Percentiles rank a stretch among this genome's conserved stretches.
Conservation (phyloP, 2,329 filamentous ascomycete species). For the Pseudonectria foliicola region DNA sequence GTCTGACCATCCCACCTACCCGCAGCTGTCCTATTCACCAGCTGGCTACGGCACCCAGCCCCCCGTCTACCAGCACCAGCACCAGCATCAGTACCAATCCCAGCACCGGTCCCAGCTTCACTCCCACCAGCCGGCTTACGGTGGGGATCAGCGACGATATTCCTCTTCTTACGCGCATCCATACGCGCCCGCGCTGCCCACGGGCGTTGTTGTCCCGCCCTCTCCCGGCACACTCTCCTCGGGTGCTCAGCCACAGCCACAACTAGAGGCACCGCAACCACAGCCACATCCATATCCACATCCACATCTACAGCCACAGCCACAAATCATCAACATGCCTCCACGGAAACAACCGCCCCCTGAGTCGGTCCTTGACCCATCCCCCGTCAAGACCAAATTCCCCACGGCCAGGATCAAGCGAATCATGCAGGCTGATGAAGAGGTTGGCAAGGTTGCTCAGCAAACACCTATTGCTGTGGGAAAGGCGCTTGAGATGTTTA, state of each 20-base stretch:
- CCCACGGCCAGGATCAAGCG: constrained; percentile 96
- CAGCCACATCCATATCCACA: constrained; percentile 5
- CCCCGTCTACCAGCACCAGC: constrained; percentile 6
- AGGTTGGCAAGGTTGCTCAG: constrained; percentile 96
- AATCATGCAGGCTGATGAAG: constrained; percentile 98
- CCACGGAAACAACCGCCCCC: constrained; percentile 26
- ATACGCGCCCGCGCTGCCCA: constrained; percentile 8
- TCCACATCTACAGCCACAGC: constrained; percentile 6
- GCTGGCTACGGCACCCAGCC: constrained; percentile 8
- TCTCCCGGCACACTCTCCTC: background rate
- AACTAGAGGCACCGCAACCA: too few species aligned
- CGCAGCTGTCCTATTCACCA: constrained; percentile 9
- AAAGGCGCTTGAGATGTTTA: constrained; percentile 94
- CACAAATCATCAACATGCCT: constrained; percentile 26
- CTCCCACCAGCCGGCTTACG: constrained; percentile 10
- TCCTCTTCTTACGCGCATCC: constrained; percentile 11
- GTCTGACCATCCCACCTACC: constrained; percentile 18
- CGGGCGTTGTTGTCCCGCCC: background rate
- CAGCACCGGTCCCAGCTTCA: constrained; percentile 11
- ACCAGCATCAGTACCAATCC: constrained; percentile 13
- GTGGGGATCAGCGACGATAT: constrained; percentile 7
- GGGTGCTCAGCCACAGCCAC: constrained; percentile 7
- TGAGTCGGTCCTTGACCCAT: constrained; percentile 48
- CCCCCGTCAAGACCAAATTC: constrained; percentile 86
- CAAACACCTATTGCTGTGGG: constrained; percentile 94